These are phyloP conservation scores for Diaporthe vexans DNA, from an alignment of 2,329 filamentous ascomycete genomes.

Conservation along the genomic window DNA sequence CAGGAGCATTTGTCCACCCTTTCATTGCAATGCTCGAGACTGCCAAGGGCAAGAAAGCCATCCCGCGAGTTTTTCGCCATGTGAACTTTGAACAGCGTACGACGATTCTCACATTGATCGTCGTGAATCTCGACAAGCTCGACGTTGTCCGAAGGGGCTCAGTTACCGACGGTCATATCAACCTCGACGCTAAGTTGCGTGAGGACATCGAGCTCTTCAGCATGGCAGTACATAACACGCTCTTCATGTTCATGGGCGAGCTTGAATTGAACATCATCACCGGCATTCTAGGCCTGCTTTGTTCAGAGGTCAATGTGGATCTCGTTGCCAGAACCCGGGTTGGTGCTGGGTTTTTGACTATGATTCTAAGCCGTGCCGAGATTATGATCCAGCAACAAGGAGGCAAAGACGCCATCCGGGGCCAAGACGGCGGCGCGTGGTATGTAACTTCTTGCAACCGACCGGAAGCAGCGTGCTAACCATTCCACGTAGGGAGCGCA, in stretches of 20 bases:
- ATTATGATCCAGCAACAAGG: slow-evolving; percentile 87
- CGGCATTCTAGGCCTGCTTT: slow-evolving; percentile 86
- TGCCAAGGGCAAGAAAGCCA: slow-evolving; percentile 95
- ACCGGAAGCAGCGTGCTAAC: slow-evolving; percentile 49
- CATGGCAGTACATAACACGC: slow-evolving; percentile 86
- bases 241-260: slow-evolving; percentile 92
- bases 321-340: slow-evolving; percentile 89
- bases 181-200: slow-evolving; percentile 80
- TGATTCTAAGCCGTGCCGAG: slow-evolving; percentile 94
- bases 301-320: slow-evolving; percentile 84
- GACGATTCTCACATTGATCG: slow-evolving; percentile 95
- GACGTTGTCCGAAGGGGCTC: slow-evolving; percentile 90
- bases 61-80: slow-evolving; percentile 94
- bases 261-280: slow-evolving; percentile 92
- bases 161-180: slow-evolving; percentile 78
- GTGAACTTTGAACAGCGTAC: slow-evolving; percentile 93
- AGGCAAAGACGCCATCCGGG: slow-evolving; percentile 58
- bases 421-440: slow-evolving; percentile 64
- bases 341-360: slow-evolving; percentile 90
- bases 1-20: slow-evolving; percentile 81
- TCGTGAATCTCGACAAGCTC: slow-evolving; percentile 91
- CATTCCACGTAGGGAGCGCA: slow-evolving; percentile 69
- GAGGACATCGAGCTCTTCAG: slow-evolving; percentile 96
- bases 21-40: slow-evolving; percentile 97
- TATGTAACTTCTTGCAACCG: slow-evolving; percentile 53